Evolutionary conservation across 805 yeast species (phyloP).

Genomic region (Komagataella populi): DNA sequence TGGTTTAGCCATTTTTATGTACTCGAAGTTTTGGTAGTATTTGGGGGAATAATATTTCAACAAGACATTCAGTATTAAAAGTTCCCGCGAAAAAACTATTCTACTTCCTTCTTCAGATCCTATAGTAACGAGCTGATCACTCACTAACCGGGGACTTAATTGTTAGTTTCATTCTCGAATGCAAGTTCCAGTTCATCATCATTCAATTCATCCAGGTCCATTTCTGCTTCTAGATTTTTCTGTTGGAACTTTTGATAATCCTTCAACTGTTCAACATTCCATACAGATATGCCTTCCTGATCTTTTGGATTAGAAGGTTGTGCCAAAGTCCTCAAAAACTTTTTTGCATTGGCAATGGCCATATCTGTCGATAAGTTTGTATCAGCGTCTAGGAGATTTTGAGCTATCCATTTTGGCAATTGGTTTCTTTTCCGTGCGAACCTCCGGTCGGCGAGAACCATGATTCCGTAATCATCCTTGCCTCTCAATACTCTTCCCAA

Average conservation of each 20-base stretch:
- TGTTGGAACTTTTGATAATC: slow-evolving; percentile 42
- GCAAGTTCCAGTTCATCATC: background rate
- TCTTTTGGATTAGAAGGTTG: slow-evolving; percentile 86
- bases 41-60: background rate
- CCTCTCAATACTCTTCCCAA: slow-evolving; percentile 95
- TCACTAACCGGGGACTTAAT: no score
- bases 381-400: slow-evolving; percentile 85
- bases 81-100: background rate
- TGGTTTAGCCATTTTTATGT: background rate
- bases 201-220: slow-evolving; percentile 7
- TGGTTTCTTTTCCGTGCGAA: slow-evolving; percentile 78
- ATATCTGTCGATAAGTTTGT: slow-evolving; percentile 88
- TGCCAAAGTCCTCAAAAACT: slow-evolving; percentile 83
- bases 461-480: slow-evolving; percentile 95
- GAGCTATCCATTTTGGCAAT: slow-evolving; percentile 94
- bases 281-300: slow-evolving; percentile 88
- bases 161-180: background rate
- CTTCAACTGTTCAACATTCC: slow-evolving; percentile 65
- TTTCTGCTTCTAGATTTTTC: slow-evolving; percentile 10
- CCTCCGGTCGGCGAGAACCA: slow-evolving; percentile 94
- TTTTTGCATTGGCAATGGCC: slow-evolving; percentile 92
- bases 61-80: background rate
- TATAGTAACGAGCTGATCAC: no score
- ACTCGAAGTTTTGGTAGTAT: background rate
- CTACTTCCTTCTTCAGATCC: no score